These are phyloP conservation scores for Imleria badia DNA, from an alignment of 768 basidiomycete genomes.

Conservation along the genomic window DNA sequence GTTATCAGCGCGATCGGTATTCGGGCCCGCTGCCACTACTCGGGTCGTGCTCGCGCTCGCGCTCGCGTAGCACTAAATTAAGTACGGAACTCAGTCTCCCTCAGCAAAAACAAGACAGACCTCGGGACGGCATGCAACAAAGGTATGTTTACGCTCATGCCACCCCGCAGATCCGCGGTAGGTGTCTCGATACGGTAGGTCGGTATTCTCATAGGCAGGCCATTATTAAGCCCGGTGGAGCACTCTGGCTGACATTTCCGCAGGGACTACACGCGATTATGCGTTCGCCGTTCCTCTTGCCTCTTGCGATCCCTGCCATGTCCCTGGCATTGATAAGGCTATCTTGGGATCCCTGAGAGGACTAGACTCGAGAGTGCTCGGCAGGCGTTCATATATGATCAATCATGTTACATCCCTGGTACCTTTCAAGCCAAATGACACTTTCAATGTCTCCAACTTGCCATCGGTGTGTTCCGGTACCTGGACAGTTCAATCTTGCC, in stretches of 20 bases:
- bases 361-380: constrained; percentile 22
- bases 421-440: constrained; percentile 18
- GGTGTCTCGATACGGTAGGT: constrained; percentile 21
- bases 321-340: constrained; percentile 28
- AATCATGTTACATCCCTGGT: constrained; percentile 19
- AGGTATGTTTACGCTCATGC: constrained; percentile 3
- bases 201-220: constrained; percentile 24
- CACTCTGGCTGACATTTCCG: constrained; percentile 15
- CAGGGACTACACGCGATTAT: constrained; percentile 20
- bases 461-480: constrained; percentile 19
- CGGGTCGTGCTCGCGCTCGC: neutral
- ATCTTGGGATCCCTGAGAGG: constrained; percentile 29
- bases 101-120: constrained; percentile 6
- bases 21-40: constrained; percentile 15
- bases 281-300: constrained; percentile 27
- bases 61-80: constrained; percentile 1
- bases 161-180: constrained; percentile 33
- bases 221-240: constrained; percentile 21
- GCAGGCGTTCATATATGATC: constrained; percentile 24
- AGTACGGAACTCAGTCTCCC: neutral
- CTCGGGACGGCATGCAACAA: constrained; percentile 14
- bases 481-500: constrained; percentile 16
- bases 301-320: constrained; percentile 20
- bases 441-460: constrained; percentile 2
- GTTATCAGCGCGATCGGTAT: constrained; percentile 5